These are phyloP conservation scores for Mucor racemosus DNA, from an alignment of 371 early-diverging fungal genomes.

Conservation along the genomic window DNA sequence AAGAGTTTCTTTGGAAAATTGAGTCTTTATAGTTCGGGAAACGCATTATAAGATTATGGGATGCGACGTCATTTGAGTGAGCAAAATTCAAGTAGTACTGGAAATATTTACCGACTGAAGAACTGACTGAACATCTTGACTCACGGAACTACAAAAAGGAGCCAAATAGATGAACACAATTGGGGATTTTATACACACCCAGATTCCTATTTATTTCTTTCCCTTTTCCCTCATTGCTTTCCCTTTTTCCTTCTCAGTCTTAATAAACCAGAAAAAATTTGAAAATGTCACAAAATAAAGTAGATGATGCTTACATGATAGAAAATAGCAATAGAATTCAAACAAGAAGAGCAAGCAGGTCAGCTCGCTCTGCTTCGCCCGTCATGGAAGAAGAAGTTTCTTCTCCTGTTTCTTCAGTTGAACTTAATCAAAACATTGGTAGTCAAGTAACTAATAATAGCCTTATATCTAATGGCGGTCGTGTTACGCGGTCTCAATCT, in stretches of 20 bases:
- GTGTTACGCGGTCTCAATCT: constrained; percentile 36
- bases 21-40: not conserved
- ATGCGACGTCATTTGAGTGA: constrained; percentile 9
- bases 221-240: constrained; percentile 6
- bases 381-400: constrained; percentile 16
- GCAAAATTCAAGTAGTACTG: not conserved
- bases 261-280: not conserved
- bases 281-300: constrained; percentile 15
- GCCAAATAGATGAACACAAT: not conserved
- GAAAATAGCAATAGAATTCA: constrained; percentile 14
- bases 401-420: constrained; percentile 19
- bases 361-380: constrained; percentile 30
- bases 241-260: constrained; percentile 10
- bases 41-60: not conserved
- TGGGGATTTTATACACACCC: constrained; percentile 2
- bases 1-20: not conserved
- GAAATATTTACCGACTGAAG: not conserved
- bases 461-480: constrained; percentile 8
- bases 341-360: constrained; percentile 24
- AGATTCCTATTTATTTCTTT: not conserved
- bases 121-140: not conserved
- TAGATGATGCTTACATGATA: constrained; percentile 5
- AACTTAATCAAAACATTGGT: constrained; percentile 3
- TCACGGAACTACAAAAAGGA: constrained; percentile 5
- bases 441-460: not conserved